Evolutionary conservation across 1,139 yeast genomes (phyloP).

Genomic region (Sugiyamaella pinicola): DNA sequence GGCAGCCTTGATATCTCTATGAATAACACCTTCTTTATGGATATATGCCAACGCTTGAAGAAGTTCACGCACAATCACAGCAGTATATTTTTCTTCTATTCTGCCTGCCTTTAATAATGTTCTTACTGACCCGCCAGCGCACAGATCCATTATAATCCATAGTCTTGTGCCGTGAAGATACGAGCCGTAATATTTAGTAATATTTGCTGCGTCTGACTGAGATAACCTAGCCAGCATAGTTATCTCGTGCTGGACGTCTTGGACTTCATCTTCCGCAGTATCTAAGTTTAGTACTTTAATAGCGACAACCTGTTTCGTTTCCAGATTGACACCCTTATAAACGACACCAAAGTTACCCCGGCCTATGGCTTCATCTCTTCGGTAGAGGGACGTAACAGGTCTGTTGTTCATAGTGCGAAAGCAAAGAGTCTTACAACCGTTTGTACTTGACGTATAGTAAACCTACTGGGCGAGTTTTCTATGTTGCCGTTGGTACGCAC

Average conservation of each 20-base stretch:
- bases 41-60: conserved; percentile 76
- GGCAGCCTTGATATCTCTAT: conserved; percentile 79
- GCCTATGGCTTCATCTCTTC: conserved; percentile 79
- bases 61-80: conserved; percentile 79
- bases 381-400: conserved; percentile 11
- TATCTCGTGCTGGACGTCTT: conserved; percentile 92
- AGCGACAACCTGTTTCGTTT: conserved; percentile 78
- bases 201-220: conserved; percentile 70
- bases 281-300: conserved; percentile 91
- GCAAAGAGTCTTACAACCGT: too few species aligned
- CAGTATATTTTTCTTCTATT: conserved; percentile 80
- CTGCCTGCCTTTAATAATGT: conserved; percentile 86
- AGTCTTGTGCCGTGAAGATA: conserved; percentile 82
- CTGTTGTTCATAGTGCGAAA: neutral
- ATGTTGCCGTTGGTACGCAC: too few species aligned
- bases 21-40: conserved; percentile 73
- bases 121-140: conserved; percentile 95
- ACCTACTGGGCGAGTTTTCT: too few species aligned
- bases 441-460: too few species aligned
- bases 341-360: conserved; percentile 97
- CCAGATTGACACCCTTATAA: conserved; percentile 69
- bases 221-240: conserved; percentile 82
- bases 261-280: conserved; percentile 91
- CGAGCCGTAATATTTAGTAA: conserved; percentile 90
- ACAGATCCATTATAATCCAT: conserved; percentile 97